Evolutionary conservation across 2,329 filamentous ascomycete species (phyloP).

Genomic region (Paracamarosporium sp.): DNA sequence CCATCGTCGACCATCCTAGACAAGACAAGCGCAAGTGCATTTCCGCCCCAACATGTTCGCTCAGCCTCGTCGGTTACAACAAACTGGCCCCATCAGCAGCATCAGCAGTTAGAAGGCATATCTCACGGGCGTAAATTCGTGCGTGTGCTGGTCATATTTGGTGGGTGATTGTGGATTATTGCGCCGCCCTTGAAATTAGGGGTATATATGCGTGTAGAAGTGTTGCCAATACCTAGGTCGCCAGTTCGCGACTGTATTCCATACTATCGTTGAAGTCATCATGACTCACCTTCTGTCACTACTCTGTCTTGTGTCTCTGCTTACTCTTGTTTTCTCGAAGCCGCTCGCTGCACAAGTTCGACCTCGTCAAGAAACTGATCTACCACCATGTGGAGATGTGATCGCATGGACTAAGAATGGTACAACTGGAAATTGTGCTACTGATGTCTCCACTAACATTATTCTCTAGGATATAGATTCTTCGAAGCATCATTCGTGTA

Average conservation of each 20-base stretch:
- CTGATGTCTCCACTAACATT: neutral
- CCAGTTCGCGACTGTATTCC: no score
- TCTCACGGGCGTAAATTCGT: no score
- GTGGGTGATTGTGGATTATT: no score
- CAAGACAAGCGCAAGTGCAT: neutral
- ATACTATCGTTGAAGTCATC: neutral
- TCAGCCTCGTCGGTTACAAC: neutral
- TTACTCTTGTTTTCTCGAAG: neutral
- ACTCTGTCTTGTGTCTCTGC: neutral
- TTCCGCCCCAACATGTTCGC: neutral
- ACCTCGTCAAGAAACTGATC: neutral
- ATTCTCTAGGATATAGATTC: neutral
- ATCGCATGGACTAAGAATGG: neutral
- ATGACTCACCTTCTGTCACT: neutral
- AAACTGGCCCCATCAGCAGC: neutral
- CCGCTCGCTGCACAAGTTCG: neutral
- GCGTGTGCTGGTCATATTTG: no score
- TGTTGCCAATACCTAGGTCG: neutral
- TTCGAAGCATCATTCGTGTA: neutral
- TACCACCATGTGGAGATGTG: neutral
- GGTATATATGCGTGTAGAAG: neutral
- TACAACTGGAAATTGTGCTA: no score
- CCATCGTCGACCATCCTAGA: neutral
- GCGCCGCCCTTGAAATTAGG: no score
- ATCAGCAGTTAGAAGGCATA: neutral